These are phyloP conservation scores for Fusarium pseudograminearum DNA, from an alignment of 2,329 filamentous ascomycete genomes.

Conservation along the genomic window DNA sequence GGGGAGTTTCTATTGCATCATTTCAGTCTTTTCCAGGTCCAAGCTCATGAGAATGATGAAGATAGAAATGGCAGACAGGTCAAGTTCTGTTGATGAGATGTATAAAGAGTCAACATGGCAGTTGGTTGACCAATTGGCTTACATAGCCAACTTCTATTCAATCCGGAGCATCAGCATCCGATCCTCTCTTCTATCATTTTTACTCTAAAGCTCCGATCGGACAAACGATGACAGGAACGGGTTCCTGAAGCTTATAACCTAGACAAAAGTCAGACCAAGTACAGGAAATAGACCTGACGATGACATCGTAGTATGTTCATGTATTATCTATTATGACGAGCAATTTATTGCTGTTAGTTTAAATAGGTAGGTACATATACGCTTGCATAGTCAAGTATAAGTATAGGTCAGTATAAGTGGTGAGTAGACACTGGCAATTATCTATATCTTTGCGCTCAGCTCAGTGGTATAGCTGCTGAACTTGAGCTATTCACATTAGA, in stretches of 20 bases:
- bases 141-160: not conserved
- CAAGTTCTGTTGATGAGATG: not conserved
- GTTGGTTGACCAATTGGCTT: too few species aligned
- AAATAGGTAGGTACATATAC: not conserved
- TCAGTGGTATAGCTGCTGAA: not conserved
- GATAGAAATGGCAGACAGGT: not conserved
- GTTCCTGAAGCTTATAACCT: not conserved
- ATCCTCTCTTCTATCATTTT: not conserved
- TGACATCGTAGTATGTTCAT: not conserved
- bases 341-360: not conserved
- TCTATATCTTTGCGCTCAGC: not conserved
- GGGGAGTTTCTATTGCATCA: constrained; percentile 27
- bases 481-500: not conserved
- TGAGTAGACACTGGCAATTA: not conserved
- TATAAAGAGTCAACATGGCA: not conserved
- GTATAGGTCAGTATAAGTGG: not conserved
- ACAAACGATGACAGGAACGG: not conserved
- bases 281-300: not conserved
- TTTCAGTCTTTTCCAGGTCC: not conserved
- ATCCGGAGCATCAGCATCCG: not conserved
- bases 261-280: not conserved
- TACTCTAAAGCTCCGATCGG: not conserved
- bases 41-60: constrained; percentile 5
- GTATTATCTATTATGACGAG: not conserved
- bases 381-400: not conserved